These are phyloP conservation scores for Rhizopogon salebrosus DNA, from an alignment of 768 basidiomycete genomes.

Conservation along the genomic window DNA sequence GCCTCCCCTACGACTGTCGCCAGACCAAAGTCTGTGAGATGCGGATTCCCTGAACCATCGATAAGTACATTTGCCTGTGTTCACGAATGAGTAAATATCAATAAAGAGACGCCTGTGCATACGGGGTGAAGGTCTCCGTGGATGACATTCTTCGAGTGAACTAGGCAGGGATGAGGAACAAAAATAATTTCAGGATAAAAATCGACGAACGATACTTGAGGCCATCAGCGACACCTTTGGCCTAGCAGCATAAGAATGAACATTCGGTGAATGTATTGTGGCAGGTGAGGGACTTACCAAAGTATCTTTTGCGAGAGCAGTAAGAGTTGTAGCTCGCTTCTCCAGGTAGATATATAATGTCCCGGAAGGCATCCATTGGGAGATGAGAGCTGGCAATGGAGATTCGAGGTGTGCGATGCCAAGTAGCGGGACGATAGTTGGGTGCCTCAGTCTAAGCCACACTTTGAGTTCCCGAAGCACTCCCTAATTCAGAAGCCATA, in stretches of 20 bases:
- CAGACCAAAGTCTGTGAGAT: conserved; percentile 41
- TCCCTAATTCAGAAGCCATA: background rate
- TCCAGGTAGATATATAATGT: too few relatives aligned
- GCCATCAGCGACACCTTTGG: too few relatives aligned
- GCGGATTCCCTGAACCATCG: conserved; percentile 21
- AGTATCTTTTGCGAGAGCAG: background rate
- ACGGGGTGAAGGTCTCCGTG: conserved; percentile 13
- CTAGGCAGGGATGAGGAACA: too few relatives aligned
- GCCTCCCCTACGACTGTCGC: conserved; percentile 33
- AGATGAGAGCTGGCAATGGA: background rate
- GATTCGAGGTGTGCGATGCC: conserved; percentile 3
- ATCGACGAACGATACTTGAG: too few relatives aligned
- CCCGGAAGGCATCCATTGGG: background rate
- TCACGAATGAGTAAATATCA: background rate
- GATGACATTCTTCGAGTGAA: background rate
- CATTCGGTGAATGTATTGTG: too few relatives aligned
- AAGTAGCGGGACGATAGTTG: conserved; percentile 15
- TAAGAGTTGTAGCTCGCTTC: too few relatives aligned
- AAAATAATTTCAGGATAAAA: too few relatives aligned
- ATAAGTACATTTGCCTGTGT: conserved; percentile 15
- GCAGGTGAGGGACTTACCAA: too few relatives aligned
- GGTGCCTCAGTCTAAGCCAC: conserved; percentile 13
- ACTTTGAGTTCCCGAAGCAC: conserved; percentile 16
- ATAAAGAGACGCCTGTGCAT: conserved; percentile 2
- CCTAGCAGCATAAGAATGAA: too few relatives aligned